phyloP scores from a whole-genome alignment of 495 filamentous ascomycete species.

The Tuber magnatum region DNA sequence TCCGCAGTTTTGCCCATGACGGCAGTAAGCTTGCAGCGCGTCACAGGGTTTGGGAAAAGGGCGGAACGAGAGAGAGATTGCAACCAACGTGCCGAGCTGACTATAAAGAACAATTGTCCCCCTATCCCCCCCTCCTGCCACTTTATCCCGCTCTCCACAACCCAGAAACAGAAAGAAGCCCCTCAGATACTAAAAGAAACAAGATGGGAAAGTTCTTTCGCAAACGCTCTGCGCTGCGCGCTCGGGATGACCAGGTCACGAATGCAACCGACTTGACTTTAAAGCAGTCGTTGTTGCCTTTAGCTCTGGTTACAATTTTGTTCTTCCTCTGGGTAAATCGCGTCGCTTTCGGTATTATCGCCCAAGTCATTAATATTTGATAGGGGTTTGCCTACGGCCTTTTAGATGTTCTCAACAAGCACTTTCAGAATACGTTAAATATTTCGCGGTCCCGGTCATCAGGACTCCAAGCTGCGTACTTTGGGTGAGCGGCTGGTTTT shows the following conservation, averaged over 20 bases:
- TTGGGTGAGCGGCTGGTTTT: conserved; percentile 25
- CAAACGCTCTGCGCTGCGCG: conserved; percentile 18
- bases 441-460: conserved; percentile 37
- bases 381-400: conserved; percentile 48
- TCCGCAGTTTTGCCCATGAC: background rate
- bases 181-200: background rate
- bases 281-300: conserved; percentile 29
- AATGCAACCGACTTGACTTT: conserved; percentile 34
- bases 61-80: background rate
- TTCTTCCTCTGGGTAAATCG: conserved; percentile 36
- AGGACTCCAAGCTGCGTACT: conserved; percentile 39
- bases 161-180: background rate
- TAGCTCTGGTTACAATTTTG: conserved; percentile 34
- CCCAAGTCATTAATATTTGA: background rate
- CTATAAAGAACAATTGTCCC: background rate
- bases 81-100: background rate
- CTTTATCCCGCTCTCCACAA: background rate
- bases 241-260: conserved; percentile 32
- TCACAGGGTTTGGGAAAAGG: background rate
- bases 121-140: background rate
- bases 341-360: background rate
- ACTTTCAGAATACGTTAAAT: conserved; percentile 46
- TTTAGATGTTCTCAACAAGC: conserved; percentile 51
- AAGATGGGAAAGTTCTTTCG: conserved; percentile 29
- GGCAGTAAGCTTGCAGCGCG: background rate